Base-by-base conservation (phyloP, 2,329 filamentous ascomycete genomes). In the Cladophialophora carrionii region DNA sequence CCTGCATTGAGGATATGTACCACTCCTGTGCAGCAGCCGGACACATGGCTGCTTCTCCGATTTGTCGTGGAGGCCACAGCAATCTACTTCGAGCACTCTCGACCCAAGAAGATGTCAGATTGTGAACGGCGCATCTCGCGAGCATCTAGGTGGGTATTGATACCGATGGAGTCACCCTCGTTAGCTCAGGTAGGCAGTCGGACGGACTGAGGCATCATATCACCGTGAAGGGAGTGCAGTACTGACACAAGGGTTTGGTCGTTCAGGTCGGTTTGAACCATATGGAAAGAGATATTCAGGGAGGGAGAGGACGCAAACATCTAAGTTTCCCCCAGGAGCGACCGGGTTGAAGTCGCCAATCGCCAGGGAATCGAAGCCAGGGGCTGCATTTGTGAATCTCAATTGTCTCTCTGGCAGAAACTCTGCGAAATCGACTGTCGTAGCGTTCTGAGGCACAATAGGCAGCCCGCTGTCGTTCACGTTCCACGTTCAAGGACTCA, bases 1-100 rank as follows among this genome's bases (percentile, higher is more conserved):
- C 89, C 90, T 8, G 82, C 83, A 70, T 79, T 83, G 49, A 93
- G 83, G 71, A 89, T 88, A 37, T 88, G 74, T 92, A 89, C 3
- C 90, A 90, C 74, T 93, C 92, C 80, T 96, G 91, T 51, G 26
- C 26, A 29, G 26, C 3, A 29, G 26, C 26, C 26, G 26, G 6
- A 29, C 26, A 3, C 26, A n/a, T 12, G 12, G 34, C 34, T 41
- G 34, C 34, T 41, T 41, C 34, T 6, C 26, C 26, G 26, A 29
- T 3, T 29, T 29, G 26, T 29, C 3, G 6, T 29, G 3, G 26
- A 29, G 26, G 26, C 26, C 26, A 29, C 3, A 6, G 6, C 26
- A 3, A 29, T 29, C 26, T 29, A 29, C 26, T 29, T 29, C 26
- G 6, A 29, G 26, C 26, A 29, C 26, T 29, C 26, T 29, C 26